Evolutionary conservation across 495 filamentous ascomycete genomes (phyloP).

Genomic region (Tricharina praecox): DNA sequence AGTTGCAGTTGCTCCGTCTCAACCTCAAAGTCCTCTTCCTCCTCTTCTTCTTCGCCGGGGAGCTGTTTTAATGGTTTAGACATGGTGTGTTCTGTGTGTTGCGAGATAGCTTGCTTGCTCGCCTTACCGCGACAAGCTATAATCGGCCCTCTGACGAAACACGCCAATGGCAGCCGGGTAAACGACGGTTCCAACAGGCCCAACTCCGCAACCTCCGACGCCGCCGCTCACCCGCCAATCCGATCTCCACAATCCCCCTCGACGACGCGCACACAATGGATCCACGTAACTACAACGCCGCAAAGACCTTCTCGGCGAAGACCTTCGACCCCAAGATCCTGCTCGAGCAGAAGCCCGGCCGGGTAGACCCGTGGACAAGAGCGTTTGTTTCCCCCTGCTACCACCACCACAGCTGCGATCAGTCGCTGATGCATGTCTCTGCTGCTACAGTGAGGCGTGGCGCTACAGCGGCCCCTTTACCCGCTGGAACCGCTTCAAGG

Average conservation of each 20-base stretch:
- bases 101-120: too few relatives aligned
- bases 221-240: too few relatives aligned
- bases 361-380: conserved; percentile 71
- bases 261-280: conserved; percentile 11
- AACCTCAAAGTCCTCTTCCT: conserved; percentile 38
- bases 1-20: conserved; percentile 35
- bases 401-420: conserved; percentile 8
- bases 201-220: too few relatives aligned
- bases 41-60: conserved; percentile 12
- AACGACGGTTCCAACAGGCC: too few relatives aligned
- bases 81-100: conserved; percentile 11
- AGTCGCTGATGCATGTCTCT: conserved; percentile 15
- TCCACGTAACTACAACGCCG: conserved; percentile 11
- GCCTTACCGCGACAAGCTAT: too few relatives aligned
- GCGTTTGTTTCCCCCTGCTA: conserved; percentile 34
- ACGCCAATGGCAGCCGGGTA: too few relatives aligned
- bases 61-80: conserved; percentile 20
- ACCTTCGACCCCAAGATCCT: conserved; percentile 22
- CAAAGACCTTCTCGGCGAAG: conserved; percentile 10
- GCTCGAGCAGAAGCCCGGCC: conserved; percentile 13
- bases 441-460: conserved; percentile 73
- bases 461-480: conserved; percentile 81
- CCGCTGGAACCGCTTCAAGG: conserved; percentile 71
- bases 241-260: too few relatives aligned
- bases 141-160: too few relatives aligned